Conservation (phyloP, 2,329 filamentous ascomycete species). For the Pleochaeta shiraiana region DNA sequence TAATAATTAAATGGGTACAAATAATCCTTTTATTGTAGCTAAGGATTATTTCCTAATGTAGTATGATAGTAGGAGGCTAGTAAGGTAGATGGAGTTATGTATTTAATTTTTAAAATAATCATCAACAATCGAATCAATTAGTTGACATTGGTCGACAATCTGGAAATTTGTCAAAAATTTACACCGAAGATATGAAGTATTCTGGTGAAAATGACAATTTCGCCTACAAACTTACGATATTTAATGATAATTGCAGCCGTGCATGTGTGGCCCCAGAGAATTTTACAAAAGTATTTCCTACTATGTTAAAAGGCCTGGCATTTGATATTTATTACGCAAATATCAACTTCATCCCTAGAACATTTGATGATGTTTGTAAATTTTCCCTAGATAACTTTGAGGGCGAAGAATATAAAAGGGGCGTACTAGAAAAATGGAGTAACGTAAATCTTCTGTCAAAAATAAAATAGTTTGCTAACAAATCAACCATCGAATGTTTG, state of each 20-base stretch:
- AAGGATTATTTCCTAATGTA: too few species aligned
- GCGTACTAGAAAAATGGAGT: background rate
- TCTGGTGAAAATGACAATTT: background rate
- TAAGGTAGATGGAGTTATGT: too few species aligned
- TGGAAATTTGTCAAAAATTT: background rate
- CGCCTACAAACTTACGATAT: background rate
- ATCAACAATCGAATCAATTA: background rate
- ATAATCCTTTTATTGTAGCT: too few species aligned
- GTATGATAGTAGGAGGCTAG: too few species aligned
- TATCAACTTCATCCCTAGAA: background rate
- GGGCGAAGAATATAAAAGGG: background rate
- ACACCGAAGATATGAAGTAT: background rate
- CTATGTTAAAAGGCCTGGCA: background rate
- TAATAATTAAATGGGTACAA: too few species aligned
- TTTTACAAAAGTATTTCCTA: background rate
- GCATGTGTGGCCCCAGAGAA: background rate
- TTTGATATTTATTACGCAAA: constrained; percentile 1
- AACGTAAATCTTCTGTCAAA: background rate
- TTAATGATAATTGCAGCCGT: background rate
- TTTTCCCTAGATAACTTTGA: constrained; percentile 1
- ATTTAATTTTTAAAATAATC: too few species aligned
- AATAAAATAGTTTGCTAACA: background rate
- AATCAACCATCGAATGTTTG: background rate
- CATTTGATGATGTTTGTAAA: background rate
- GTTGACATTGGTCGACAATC: background rate